A percentile compares a stretch with the other conserved stretches of the same genome.
Evolutionary conservation across 331 rosid genomes (phyloP).

Genomic region (Pyrus hybrid): DNA sequence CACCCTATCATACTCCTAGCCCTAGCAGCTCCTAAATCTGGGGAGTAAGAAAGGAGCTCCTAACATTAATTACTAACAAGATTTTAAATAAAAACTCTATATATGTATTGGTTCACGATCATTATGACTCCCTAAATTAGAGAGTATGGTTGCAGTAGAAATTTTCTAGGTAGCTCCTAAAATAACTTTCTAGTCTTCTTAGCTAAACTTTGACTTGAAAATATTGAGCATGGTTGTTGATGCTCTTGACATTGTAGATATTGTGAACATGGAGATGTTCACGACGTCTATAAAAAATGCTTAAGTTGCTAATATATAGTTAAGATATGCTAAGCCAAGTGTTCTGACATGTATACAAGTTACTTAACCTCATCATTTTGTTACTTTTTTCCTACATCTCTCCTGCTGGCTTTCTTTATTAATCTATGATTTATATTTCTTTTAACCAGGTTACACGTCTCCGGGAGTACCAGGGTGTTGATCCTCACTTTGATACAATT

Average conservation of each 20-base stretch:
- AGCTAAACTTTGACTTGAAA: neutral
- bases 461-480: constrained; percentile 92
- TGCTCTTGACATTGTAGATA: neutral
- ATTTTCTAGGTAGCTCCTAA: neutral
- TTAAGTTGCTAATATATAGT: neutral
- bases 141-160: neutral
- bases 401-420: neutral
- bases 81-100: too few species aligned
- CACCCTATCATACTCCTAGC: neutral
- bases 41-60: too few species aligned
- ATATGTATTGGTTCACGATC: neutral
- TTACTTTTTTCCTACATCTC: neutral
- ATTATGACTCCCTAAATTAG: neutral
- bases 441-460: constrained; percentile 75
- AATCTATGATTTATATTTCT: neutral
- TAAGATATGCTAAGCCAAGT: neutral
- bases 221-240: neutral
- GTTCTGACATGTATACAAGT: neutral
- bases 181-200: neutral
- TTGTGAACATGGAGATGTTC: neutral
- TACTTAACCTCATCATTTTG: neutral
- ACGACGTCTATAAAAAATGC: neutral
- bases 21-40: neutral
- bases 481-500: constrained; percentile 86
- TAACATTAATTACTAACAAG: too few species aligned